Evolutionary conservation across 2,329 filamentous ascomycete species (phyloP), one percentile per base, ranked within the genome.

Genomic region (Ophiostoma ips): DNA sequence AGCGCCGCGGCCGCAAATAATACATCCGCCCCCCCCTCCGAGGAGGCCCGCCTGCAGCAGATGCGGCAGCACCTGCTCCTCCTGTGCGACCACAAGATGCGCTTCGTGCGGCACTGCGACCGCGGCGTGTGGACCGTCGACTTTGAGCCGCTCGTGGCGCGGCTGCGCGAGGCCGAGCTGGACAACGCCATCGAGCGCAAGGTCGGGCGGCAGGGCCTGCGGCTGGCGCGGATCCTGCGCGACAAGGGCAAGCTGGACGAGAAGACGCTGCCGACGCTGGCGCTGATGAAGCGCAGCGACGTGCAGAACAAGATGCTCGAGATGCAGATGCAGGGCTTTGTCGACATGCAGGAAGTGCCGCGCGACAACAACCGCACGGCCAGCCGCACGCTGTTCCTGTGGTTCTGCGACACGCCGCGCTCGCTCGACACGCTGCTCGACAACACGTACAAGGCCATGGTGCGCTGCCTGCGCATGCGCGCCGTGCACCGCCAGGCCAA

Each of bases 171-270:
- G 59, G 68, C 76, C 6, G 87, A 95, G 62, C 70, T 96, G 30
- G 87, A 95, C 63, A 79, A 81, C 13, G 82, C 88, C 38, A 83
- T 96, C 50, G 77, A 84, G 55, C 79, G 87, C 48, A 78, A 79
- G 2, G 88, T 87, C 58, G 88, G 87, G 8, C 76, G 77, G 8
- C 72, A 84, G 44, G 87, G 87, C 1, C 75, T 90, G 16, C 84
- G 90, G 9, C 71, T 98, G n/a, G 76, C 88, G 18, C 83, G 87
- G 18, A 87, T 96, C 50, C 74, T 98, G 18, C 77, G 84, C 36
- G 81, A 84, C 52, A 87, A 89, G 61, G 92, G 92, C 49, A 95
- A 92, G 61, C 72, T 96, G n/a, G 90, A 96, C 57, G 92, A 98
- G 65, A 94, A 94, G 65, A 82, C 85, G 53, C 73, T 95, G 12